Conservation (phyloP, 352 stramenopile genomes). For the Phytopythium boreale region DNA sequence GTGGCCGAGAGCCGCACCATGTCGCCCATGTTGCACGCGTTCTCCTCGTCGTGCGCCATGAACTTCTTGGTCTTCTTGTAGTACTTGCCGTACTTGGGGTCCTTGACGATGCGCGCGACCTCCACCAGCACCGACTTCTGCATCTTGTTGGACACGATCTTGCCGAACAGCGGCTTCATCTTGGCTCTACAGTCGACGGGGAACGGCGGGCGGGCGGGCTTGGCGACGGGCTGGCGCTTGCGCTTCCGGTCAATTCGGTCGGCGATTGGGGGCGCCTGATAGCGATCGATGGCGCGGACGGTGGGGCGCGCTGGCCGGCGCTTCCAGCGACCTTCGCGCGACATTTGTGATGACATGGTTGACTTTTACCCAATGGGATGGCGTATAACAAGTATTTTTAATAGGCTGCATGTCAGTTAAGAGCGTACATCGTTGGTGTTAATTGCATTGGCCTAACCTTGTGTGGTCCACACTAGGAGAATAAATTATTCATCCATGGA, state of each 20-base stretch:
- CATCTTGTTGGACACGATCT: constrained; percentile 96
- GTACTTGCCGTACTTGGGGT: constrained; percentile 94
- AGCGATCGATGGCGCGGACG: neutral
- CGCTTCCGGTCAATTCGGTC: constrained; percentile 11
- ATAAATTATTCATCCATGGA: no score
- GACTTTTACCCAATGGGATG: neutral
- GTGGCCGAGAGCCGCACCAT: constrained; percentile 74
- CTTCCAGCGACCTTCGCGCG: constrained; percentile 20
- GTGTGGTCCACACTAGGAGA: no score
- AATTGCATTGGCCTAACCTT: no score
- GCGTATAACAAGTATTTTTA: neutral
- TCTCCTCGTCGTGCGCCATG: constrained; percentile 96
- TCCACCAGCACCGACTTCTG: constrained; percentile 95
- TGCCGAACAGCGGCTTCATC: constrained; percentile 93
- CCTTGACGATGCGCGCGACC: constrained; percentile 92
- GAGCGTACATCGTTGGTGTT: no score
- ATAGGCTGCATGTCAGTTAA: no score
- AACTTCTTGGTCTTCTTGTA: constrained; percentile 97
- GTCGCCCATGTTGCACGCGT: constrained; percentile 91
- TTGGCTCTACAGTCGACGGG: constrained; percentile 1
- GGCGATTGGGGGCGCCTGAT: constrained; percentile 19
- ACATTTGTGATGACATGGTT: constrained; percentile 5
- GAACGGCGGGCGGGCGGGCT: neutral
- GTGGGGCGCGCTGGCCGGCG: constrained; percentile 3
- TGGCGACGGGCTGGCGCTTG: neutral